Conservation (phyloP, 1,139 yeast genomes). For the Williopsis jadinii region DNA sequence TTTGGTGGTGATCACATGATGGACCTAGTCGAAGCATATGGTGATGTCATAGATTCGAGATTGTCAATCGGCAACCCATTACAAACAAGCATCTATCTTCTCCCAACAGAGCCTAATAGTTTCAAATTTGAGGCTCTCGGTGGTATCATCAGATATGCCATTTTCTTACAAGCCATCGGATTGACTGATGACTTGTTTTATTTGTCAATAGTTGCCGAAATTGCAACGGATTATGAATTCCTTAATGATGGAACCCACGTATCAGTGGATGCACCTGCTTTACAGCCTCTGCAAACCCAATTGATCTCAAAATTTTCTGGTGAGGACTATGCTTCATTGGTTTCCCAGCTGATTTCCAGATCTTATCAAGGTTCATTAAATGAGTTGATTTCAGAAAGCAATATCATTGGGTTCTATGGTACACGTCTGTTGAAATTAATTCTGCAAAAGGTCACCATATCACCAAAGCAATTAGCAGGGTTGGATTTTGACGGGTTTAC, state of each 20-base stretch:
- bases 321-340: slow-evolving; percentile 5
- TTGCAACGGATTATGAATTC: slow-evolving; percentile 31
- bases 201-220: slow-evolving; percentile 29
- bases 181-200: slow-evolving; percentile 17
- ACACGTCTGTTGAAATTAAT: slow-evolving; percentile 19
- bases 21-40: slow-evolving; percentile 17
- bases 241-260: slow-evolving; percentile 8
- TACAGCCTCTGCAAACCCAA: slow-evolving; percentile 1
- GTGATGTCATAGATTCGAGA: slow-evolving; percentile 26
- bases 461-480: slow-evolving; percentile 10
- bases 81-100: slow-evolving; percentile 33
- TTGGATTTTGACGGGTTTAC: slow-evolving; percentile 29
- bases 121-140: slow-evolving; percentile 13
- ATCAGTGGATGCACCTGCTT: background rate
- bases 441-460: slow-evolving; percentile 7
- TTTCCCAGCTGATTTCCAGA: slow-evolving; percentile 6
- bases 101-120: slow-evolving; percentile 15
- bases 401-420: slow-evolving; percentile 21
- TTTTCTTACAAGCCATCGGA: slow-evolving; percentile 21
- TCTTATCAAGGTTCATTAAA: background rate
- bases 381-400: slow-evolving; percentile 1
- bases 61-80: slow-evolving; percentile 42
- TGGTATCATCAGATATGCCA: slow-evolving; percentile 19
- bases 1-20: slow-evolving; percentile 1
- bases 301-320: slow-evolving; percentile 3